Evolutionary conservation across 768 basidiomycete species (phyloP).

Genomic region (Phaeolepiota aurea): DNA sequence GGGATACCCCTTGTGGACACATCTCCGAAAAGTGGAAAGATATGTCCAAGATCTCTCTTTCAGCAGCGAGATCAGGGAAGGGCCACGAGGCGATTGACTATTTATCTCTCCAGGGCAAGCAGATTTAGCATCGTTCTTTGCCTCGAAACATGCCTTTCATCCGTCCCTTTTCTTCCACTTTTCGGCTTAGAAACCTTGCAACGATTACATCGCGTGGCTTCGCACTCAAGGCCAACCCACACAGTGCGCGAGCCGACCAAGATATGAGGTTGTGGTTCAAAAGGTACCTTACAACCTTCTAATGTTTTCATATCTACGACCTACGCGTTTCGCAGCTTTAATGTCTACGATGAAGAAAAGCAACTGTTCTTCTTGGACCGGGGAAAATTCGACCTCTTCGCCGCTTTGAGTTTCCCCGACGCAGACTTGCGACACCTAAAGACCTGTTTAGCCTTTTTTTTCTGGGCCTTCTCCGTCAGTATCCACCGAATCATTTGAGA

Average conservation of each 20-base stretch:
- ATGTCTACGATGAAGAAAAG: conserved; percentile 7
- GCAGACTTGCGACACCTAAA: conserved; percentile 13
- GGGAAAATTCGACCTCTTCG: conserved; percentile 13
- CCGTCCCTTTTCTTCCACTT: background rate
- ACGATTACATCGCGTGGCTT: conserved; percentile 6
- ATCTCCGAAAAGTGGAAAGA: too few relatives aligned
- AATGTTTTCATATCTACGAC: too few relatives aligned
- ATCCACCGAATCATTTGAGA: background rate
- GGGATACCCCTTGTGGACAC: too few relatives aligned
- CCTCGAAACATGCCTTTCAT: background rate
- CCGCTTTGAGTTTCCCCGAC: conserved; percentile 12
- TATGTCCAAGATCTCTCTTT: too few relatives aligned
- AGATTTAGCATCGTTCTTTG: background rate
- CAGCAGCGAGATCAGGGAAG: too few relatives aligned
- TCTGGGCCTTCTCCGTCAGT: conserved; percentile 17
- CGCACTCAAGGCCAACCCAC: conserved; percentile 5
- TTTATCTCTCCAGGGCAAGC: background rate
- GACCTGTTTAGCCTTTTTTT: conserved; percentile 16
- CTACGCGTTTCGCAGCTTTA: conserved; percentile 6
- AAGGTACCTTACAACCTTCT: background rate
- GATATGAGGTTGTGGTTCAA: conserved; percentile 7
- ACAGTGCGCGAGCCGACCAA: conserved; percentile 3
- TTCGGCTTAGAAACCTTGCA: conserved; percentile 2
- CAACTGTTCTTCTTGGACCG: conserved; percentile 7
- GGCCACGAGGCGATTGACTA: background rate